phyloP scores from a whole-genome alignment of 768 basidiomycete genomes.

The Trametes coccinea region DNA sequence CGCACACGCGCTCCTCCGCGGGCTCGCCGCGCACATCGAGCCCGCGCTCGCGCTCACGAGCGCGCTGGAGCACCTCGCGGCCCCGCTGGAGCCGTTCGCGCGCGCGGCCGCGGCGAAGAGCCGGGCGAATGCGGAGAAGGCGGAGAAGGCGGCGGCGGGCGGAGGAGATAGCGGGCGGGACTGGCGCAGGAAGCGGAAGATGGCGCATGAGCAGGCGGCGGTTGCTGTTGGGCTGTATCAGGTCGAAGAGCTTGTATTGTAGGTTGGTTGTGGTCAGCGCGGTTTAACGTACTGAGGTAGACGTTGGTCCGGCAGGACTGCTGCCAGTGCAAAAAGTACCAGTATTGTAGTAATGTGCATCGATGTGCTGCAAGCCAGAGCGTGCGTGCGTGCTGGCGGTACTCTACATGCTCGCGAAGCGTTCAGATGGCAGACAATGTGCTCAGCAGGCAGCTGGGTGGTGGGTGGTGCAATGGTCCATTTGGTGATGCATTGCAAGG shows the following conservation, averaged over 20 bases:
- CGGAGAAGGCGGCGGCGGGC: neutral
- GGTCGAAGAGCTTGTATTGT: slow-evolving; percentile 59
- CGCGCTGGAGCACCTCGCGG: slow-evolving; percentile 55
- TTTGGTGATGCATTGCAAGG: neutral
- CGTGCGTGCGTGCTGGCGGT: neutral
- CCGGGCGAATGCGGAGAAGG: neutral
- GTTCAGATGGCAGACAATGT: too few species aligned
- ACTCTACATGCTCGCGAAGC: neutral
- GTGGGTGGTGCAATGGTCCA: neutral
- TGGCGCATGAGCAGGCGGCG: slow-evolving; percentile 51
- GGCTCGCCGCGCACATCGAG: slow-evolving; percentile 50
- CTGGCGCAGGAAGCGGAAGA: slow-evolving; percentile 45
- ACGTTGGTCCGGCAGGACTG: too few species aligned
- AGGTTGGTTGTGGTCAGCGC: neutral
- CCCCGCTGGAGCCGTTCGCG: slow-evolving; percentile 62
- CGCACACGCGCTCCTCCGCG: slow-evolving; percentile 53
- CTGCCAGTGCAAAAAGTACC: neutral
- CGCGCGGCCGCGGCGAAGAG: slow-evolving; percentile 36
- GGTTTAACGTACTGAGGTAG: too few species aligned
- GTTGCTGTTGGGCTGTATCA: slow-evolving; percentile 66
- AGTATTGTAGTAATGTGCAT: neutral
- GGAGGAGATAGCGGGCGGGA: slow-evolving; percentile 27
- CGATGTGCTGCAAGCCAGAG: neutral
- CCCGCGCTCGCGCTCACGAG: slow-evolving; percentile 55
- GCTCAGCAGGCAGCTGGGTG: too few species aligned